Evolutionary conservation across 2,329 filamentous ascomycete species (phyloP), one percentile per base, ranked within the genome.

Genomic region (Sarocladium kiliense): DNA sequence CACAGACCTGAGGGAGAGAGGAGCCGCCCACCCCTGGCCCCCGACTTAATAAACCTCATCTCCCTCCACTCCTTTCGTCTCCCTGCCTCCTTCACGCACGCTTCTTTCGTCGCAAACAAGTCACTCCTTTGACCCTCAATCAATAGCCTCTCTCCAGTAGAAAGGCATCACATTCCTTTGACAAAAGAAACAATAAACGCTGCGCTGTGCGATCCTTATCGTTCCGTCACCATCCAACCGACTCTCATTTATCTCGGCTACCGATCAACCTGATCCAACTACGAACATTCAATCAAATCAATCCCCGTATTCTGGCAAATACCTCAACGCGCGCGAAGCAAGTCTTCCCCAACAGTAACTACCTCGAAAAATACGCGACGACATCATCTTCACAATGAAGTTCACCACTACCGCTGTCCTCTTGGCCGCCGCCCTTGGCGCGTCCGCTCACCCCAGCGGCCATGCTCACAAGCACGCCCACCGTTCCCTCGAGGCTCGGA

Each of bases 311-410:
- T 50, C 30, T 55, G 36, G 45, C 19, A 34, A 49, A 50, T 49
- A 49, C 39, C 32, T 23, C 45, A 53, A 37, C 30, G n/a, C 18
- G 25, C 27, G 26, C 27, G 47, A 51, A 51, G 26, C 47, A 51
- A 51, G 47, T 51, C 47, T 51, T 51, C 27, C 26, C 47, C 10
- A 51, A 12, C 26, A 51, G 26, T 16, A 27, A 32, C 5, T n/a
- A 21, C 18, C 21, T 34, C 47, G 47, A 32, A 14, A n/a, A 49
- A 4, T 16, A 51, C 47, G 25, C n/a, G n/a, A 51, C 21, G n/a
- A n/a, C n/a, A n/a, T n/a, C n/a, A n/a, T 23, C 27, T 12, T 51
- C 60, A 71, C 59, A 54, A 76, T 76, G 74, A 75, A 75, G 68
- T 64, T 75, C 65, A 67, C 72, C 26, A 58, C 68, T 21, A 63